Percentiles rank a stretch among this genome's conserved stretches.
Evolutionary conservation across 1,284 basidiomycete species (phyloP).

Genomic region (Mycena citricolor): DNA sequence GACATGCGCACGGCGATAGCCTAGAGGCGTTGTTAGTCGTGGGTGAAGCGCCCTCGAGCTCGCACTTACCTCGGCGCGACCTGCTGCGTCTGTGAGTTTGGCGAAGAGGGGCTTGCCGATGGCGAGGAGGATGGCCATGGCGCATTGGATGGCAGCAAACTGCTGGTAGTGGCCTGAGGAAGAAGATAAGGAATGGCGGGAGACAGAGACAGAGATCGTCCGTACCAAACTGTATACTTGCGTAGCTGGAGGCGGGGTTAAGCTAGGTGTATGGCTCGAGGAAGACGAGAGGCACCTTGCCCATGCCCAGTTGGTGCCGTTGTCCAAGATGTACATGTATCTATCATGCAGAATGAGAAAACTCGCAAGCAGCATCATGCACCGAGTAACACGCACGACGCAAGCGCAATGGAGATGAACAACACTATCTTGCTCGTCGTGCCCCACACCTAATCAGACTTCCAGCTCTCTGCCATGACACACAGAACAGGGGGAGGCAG

Average conservation of each 20-base stretch:
- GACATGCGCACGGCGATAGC: slow-evolving; percentile 17
- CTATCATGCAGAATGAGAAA: not conserved
- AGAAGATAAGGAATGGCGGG: not conserved
- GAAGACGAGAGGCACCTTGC: slow-evolving; percentile 9
- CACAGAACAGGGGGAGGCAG: not conserved
- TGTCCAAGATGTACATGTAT: slow-evolving; percentile 24
- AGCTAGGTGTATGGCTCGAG: not conserved
- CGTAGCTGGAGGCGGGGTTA: slow-evolving; percentile 11
- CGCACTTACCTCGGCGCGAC: slow-evolving; percentile 20
- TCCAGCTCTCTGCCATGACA: not conserved
- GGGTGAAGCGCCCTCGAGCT: too few relatives aligned
- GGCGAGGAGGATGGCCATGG: slow-evolving; percentile 26
- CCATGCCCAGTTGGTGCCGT: slow-evolving; percentile 24
- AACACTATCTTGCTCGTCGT: slow-evolving; percentile 20
- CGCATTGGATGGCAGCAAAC: slow-evolving; percentile 24
- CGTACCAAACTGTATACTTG: slow-evolving; percentile 21
- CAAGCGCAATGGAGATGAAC: slow-evolving; percentile 21
- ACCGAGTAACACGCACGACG: slow-evolving; percentile 19
- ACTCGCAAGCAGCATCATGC: too few relatives aligned
- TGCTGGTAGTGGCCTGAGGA: slow-evolving; percentile 19
- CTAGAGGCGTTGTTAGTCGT: slow-evolving; percentile 3
- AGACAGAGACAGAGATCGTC: not conserved
- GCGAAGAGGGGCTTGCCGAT: slow-evolving; percentile 29
- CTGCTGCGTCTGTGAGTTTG: slow-evolving; percentile 27
- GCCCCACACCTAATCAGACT: slow-evolving; percentile 20